Evolutionary conservation across 2,329 filamentous ascomycete species (phyloP).

Genomic region (Fusarium devonianum): DNA sequence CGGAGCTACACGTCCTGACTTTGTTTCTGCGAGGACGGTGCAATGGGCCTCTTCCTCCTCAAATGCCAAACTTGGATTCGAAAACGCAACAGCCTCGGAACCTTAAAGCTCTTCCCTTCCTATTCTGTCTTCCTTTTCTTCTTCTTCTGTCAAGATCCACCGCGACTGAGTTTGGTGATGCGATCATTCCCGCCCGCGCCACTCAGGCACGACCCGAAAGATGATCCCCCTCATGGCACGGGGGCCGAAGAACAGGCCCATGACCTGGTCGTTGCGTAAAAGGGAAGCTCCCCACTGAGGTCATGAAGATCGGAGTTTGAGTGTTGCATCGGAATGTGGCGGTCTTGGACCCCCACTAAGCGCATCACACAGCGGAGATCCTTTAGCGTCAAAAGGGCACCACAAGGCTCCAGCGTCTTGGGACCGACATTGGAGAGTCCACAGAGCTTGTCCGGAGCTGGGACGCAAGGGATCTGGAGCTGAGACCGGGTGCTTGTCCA

Average conservation of each 20-base stretch:
- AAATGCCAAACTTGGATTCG: too few relatives aligned
- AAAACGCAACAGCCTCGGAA: too few relatives aligned
- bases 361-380: background rate
- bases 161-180: slow-evolving; percentile 3
- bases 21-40: slow-evolving; percentile 1
- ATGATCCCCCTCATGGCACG: slow-evolving; percentile 34
- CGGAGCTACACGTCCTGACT: slow-evolving; percentile 11
- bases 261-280: slow-evolving; percentile 21
- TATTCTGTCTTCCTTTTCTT: background rate
- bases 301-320: slow-evolving; percentile 29
- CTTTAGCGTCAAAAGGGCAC: background rate
- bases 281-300: slow-evolving; percentile 14
- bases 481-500: background rate
- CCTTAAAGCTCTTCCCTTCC: background rate
- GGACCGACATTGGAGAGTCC: slow-evolving; percentile 2
- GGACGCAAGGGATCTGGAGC: slow-evolving; percentile 3
- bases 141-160: background rate
- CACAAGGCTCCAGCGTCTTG: slow-evolving; percentile 8
- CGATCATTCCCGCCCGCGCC: slow-evolving; percentile 22
- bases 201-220: slow-evolving; percentile 24
- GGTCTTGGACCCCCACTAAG: background rate
- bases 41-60: background rate
- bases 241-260: too few relatives aligned
- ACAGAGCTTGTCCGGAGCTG: slow-evolving; percentile 16
- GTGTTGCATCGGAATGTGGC: slow-evolving; percentile 16